Evolutionary conservation across 192 early-diverging fungal species (phyloP).

Genomic region (Rhizophagus clarus): DNA sequence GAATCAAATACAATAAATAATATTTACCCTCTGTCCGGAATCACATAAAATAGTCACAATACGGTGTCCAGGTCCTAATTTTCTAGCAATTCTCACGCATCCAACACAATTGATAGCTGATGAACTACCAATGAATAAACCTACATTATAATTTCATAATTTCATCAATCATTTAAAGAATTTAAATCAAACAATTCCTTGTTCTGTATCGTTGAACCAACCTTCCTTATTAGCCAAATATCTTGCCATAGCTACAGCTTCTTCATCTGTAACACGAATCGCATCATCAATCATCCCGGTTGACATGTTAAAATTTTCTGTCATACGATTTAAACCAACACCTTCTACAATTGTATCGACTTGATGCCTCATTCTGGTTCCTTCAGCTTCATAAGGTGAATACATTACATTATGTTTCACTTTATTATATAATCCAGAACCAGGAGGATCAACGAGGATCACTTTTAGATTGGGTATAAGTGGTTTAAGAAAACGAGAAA

Average conservation of each 20-base stretch:
- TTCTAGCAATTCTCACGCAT: conserved; percentile 73
- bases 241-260: conserved; percentile 88
- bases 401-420: conserved; percentile 94
- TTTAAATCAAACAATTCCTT: not conserved
- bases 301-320: conserved; percentile 77
- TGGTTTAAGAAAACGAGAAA: conserved; percentile 82
- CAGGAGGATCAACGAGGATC: conserved; percentile 89
- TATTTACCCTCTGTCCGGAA: conserved; percentile 68
- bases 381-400: conserved; percentile 84
- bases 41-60: conserved; percentile 93
- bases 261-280: conserved; percentile 79
- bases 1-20: not conserved
- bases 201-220: not conserved
- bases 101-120: conserved; percentile 93
- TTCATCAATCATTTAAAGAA: not conserved
- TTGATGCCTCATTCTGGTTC: conserved; percentile 87
- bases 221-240: conserved; percentile 82
- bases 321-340: conserved; percentile 92
- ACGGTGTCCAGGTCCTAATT: conserved; percentile 85
- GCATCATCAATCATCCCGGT: conserved; percentile 78
- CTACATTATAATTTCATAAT: conserved; percentile 34
- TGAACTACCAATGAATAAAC: conserved; percentile 88
- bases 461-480: conserved; percentile 60
- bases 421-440: conserved; percentile 89
- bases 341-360: conserved; percentile 98